Base-by-base conservation (phyloP, 306 rosid species). In the Hippophae gyantsensis region DNA sequence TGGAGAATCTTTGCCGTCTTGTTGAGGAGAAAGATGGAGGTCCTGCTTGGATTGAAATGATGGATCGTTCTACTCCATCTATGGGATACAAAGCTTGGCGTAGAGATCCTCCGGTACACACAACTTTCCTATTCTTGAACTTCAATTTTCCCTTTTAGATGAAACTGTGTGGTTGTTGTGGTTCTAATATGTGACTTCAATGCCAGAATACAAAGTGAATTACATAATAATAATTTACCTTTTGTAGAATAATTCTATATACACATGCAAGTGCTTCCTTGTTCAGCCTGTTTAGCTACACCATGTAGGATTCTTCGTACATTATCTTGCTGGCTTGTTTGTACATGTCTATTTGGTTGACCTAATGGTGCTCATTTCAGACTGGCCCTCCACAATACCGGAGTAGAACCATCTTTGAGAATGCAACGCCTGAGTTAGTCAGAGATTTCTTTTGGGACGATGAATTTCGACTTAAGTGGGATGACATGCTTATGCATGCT, bases 41-140 rank as follows among this genome's bases (percentile, higher is more conserved):
- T 3, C 96, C 93, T 10, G 66, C 87, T 8, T 92, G 98, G 98
- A 78, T 83, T 73, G 81, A 81, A 80, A 88, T 92, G 95, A 92
- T 92, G 98, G 95, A 92, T 63, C 85, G 89, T 56, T 81, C 96
- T 57, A 85, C 89, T 51, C 62, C 82, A 5, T 77, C 64, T 45
- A 87, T 92, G 95, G 66, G 75, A 23, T 92, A 81, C 48, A 87
- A 82, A 76, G 96, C 98, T 1, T 82, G 84, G 84, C 78, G 84
- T 6, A 76, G 81, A 58, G 84, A 78, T 67, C 82, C 66, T 42
- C 71, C 56, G 84, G 84, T 82, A 81, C 59, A 18, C 50, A n/a
- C 32, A 9, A 13, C 1, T 0, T 38, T 13, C 47, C 25, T 9
- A 50, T 43, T 44, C n/a, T 48, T 9, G 11, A 27, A 10, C 51